Percentiles rank a stretch among this genome's conserved stretches.
phyloP scores from a whole-genome alignment of 2,329 filamentous ascomycete species.

The Stemphylium beticola region DNA sequence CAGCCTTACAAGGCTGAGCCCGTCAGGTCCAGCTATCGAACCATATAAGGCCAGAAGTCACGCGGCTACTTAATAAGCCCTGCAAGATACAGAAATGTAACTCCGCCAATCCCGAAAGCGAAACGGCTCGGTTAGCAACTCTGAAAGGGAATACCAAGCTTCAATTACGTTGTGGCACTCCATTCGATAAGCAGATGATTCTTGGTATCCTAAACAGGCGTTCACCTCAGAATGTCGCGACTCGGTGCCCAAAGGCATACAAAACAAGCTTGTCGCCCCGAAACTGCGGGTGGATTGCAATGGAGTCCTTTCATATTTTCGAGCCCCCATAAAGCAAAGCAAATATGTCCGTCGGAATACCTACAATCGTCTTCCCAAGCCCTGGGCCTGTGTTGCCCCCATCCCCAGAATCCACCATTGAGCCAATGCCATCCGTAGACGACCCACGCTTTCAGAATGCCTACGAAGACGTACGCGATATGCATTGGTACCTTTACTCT shows the following conservation, averaged over 20 bases:
- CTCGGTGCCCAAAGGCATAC: background rate
- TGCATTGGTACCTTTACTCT: background rate
- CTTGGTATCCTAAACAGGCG: conserved; percentile 6
- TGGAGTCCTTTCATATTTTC: background rate
- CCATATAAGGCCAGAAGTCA: background rate
- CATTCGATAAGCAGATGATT: background rate
- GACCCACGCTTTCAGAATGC: background rate
- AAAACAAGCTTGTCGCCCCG: background rate
- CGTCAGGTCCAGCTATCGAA: background rate
- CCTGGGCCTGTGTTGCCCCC: background rate
- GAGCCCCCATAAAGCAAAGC: background rate
- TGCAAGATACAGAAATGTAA: background rate
- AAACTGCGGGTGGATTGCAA: background rate
- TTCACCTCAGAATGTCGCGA: background rate
- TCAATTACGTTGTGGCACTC: conserved; percentile 2
- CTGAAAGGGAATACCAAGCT: conserved; percentile 2
- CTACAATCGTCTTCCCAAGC: background rate
- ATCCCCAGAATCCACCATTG: background rate
- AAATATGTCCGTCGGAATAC: background rate
- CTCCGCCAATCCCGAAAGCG: conserved; percentile 4
- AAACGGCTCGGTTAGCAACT: background rate
- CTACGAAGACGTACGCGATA: background rate
- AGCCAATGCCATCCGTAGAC: background rate
- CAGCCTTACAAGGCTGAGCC: conserved; percentile 1
- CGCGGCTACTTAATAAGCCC: background rate